These are phyloP conservation scores for Alternaria sp. DNA, from an alignment of 2,329 filamentous ascomycete genomes.

Conservation along the genomic window DNA sequence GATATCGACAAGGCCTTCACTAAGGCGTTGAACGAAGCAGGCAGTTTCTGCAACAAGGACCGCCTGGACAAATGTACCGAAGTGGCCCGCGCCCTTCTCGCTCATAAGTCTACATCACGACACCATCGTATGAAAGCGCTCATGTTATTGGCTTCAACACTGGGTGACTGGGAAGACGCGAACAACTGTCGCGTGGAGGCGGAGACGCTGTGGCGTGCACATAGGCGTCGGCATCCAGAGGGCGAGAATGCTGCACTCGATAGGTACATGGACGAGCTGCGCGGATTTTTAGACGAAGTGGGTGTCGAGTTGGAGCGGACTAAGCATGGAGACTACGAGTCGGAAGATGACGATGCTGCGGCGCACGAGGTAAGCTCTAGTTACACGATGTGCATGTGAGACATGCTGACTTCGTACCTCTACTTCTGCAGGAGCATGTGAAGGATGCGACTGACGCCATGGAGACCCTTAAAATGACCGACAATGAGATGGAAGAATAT, in stretches of 20 bases:
- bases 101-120: not conserved
- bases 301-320: not conserved
- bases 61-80: not conserved
- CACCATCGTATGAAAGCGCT: not conserved
- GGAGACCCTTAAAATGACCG: not conserved
- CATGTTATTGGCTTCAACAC: not conserved
- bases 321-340: not conserved
- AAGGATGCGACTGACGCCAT: not conserved
- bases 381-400: no score
- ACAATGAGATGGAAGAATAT: not conserved
- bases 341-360: not conserved
- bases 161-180: not conserved
- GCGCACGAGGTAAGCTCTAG: not conserved
- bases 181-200: not conserved
- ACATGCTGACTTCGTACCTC: no score
- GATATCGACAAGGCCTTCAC: not conserved
- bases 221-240: not conserved
- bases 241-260: not conserved
- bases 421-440: not conserved
- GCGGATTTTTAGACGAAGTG: not conserved
- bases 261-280: not conserved
- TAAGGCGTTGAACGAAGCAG: not conserved
- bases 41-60: not conserved
- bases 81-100: not conserved
- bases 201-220: not conserved